Conservation (phyloP, 1,284 basidiomycete species). For the Naganishia liquefaciens region DNA sequence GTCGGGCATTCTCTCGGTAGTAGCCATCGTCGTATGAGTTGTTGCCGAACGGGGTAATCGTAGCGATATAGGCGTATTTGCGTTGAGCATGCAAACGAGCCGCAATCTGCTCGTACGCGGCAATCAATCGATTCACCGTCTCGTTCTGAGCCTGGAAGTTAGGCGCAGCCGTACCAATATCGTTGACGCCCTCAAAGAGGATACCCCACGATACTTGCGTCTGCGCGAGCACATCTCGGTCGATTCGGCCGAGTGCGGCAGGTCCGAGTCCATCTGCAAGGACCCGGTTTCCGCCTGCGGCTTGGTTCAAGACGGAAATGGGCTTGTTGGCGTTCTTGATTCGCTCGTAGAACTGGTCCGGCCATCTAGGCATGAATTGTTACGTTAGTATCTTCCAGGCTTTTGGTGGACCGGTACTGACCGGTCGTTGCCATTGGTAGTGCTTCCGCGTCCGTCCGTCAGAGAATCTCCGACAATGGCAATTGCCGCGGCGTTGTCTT, state of each 20-base stretch:
- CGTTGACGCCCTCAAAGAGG: conserved; percentile 62
- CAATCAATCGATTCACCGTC: conserved; percentile 56
- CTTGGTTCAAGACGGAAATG: conserved; percentile 59
- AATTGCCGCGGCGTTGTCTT: conserved; percentile 43
- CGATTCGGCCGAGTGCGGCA: conserved; percentile 57
- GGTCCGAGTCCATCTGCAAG: conserved; percentile 59
- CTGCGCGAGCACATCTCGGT: conserved; percentile 59
- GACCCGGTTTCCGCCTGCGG: conserved; percentile 60
- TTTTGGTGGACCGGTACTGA: neutral
- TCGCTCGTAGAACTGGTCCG: conserved; percentile 57
- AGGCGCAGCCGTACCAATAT: conserved; percentile 56
- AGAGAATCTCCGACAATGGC: conserved; percentile 61
- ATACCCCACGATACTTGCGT: conserved; percentile 57
- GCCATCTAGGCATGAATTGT: conserved; percentile 50
- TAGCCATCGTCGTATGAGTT: conserved; percentile 54
- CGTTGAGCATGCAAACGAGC: conserved; percentile 55
- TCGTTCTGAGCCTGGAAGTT: conserved; percentile 51
- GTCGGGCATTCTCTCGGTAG: conserved; percentile 55
- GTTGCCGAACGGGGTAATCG: conserved; percentile 58
- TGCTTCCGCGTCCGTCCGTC: conserved; percentile 56
- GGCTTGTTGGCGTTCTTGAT: conserved; percentile 52
- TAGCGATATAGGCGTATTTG: conserved; percentile 58
- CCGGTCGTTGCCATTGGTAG: conserved; percentile 53
- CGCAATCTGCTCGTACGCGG: conserved; percentile 58
- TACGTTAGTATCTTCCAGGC: too few relatives aligned